Base-by-base conservation (phyloP, 2,329 filamentous ascomycete genomes). In the Diaporthe caulivora region DNA sequence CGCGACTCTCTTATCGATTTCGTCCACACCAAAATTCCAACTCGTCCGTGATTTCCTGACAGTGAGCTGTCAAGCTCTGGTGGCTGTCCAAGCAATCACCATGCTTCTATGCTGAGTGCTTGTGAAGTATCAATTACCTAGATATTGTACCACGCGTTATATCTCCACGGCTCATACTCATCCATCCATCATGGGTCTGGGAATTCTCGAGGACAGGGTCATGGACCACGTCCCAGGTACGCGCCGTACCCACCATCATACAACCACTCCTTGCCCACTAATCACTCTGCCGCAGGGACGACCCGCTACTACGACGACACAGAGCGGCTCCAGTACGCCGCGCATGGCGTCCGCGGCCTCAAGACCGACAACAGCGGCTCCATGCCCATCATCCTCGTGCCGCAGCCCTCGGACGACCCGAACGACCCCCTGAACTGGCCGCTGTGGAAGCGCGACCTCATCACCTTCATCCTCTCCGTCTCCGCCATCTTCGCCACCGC, bases 361-460 rank as follows among this genome's bases (percentile, higher is more conserved):
- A 97, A 97, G 82, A 93, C 91, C 82, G 93, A 95, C 82, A 88
- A 82, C 69, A 92, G 87, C 75, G 92, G 93, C 44, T 85, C 87
- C 24, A 82, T 88, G 24, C 90, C 92, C 67, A 93, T 96, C 78
- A 93, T 98, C 77, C 90, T 98, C 42, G 93, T 97, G 7, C 96
- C 96, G 7, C 96, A 98, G 80, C 96, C 96, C 2, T 95, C 92
- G 75, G 93, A 97, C 82, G 94, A 97, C 81, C 94, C 94, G 5
- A 96, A 97, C 81, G 95, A 98, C 82, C 95, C 95, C 40, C 86
- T 98, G 76, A 88, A 87, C 80, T 98, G 95, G 95, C 93, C 95
- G 29, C 82, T 97, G 75, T 96, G 94, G 93, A 90, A 90, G 77
- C 94, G 95, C 80, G 95, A 98, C 81, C 78, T 93, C 70, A 95